Conservation (phyloP, 345 rosid species). For the Eucalyptus grandis region DNA sequence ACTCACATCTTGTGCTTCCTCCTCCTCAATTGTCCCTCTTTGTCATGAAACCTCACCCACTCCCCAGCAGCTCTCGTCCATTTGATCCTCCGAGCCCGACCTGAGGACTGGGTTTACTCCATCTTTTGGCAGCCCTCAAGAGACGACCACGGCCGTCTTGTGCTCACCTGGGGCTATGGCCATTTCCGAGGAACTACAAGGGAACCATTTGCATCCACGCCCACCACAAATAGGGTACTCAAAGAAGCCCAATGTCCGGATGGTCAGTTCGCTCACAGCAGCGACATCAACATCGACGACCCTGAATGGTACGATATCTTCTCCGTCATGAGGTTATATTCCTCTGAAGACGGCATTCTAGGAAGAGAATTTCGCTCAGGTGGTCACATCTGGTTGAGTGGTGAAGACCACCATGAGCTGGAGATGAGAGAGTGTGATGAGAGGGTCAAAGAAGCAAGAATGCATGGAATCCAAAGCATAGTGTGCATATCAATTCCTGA, state of each 20-base stretch:
- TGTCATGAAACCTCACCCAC: background rate
- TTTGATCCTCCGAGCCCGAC: background rate
- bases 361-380: no score
- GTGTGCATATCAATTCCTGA: no score
- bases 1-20: background rate
- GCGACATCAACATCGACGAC: background rate
- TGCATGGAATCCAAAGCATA: no score
- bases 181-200: background rate
- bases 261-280: background rate
- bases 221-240: background rate
- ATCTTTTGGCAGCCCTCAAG: slow-evolving; percentile 1
- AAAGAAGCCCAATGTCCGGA: background rate
- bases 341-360: no score
- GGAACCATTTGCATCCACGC: background rate
- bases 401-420: no score
- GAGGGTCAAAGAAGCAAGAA: no score
- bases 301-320: no score
- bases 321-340: no score
- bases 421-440: no score
- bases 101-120: slow-evolving; percentile 1
- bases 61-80: background rate
- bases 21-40: background rate
- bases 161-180: background rate
- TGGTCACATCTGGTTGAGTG: no score
- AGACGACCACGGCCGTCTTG: background rate